A percentile compares a stretch with the other conserved stretches of the same genome.
These are phyloP conservation scores for Euphorbia peplus DNA, from an alignment of 345 rosid species.

Conservation along the genomic window DNA sequence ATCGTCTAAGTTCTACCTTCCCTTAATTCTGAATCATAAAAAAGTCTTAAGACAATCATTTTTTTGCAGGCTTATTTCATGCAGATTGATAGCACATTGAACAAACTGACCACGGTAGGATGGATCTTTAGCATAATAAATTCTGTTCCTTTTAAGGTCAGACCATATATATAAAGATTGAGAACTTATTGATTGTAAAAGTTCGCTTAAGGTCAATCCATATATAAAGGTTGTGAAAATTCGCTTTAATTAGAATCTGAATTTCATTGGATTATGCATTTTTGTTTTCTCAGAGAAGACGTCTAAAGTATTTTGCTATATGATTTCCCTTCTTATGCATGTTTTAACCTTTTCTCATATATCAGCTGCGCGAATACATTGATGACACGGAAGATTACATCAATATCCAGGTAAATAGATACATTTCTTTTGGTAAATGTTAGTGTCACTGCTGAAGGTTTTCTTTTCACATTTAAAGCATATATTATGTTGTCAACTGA, in stretches of 20 bases:
- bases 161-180: background rate
- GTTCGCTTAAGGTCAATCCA: background rate
- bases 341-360: background rate
- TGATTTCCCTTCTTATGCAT: background rate
- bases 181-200: too few relatives aligned
- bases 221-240: background rate
- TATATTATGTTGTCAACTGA: background rate
- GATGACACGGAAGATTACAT: conserved; percentile 98
- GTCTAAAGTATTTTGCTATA: background rate
- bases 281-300: background rate
- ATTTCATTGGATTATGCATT: background rate
- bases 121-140: background rate
- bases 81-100: conserved; percentile 53
- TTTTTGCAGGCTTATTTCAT: conserved; percentile 57
- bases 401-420: conserved; percentile 70
- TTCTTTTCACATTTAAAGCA: background rate
- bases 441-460: background rate
- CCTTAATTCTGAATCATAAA: background rate
- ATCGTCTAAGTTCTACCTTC: background rate
- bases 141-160: conserved; percentile 10
- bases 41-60: conserved; percentile 6
- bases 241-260: background rate
- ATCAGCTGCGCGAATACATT: conserved; percentile 89
- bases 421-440: background rate
- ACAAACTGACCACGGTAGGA: conserved; percentile 49